Conservation (phyloP, 2,329 filamentous ascomycete species). For the Bertia moriformis region DNA sequence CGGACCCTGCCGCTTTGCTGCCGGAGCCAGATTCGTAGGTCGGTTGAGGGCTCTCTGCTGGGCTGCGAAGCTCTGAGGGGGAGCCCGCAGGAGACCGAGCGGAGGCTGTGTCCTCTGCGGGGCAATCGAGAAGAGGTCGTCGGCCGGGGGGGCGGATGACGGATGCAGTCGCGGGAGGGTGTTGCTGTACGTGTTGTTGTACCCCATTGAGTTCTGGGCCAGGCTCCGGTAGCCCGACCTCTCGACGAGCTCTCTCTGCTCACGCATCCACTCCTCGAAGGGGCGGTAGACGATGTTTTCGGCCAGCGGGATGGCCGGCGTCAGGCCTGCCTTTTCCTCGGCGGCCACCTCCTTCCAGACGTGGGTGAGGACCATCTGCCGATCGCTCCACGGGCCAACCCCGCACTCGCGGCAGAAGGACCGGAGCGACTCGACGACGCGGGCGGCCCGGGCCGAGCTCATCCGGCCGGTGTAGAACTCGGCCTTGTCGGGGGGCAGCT, state of each 20-base stretch:
- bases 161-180: constrained; percentile 3
- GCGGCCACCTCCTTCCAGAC: constrained; percentile 53
- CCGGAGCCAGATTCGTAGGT: constrained; percentile 11
- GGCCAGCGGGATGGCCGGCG: constrained; percentile 45
- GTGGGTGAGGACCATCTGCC: constrained; percentile 32
- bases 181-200: no score
- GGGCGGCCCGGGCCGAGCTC: constrained; percentile 24
- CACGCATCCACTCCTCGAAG: constrained; percentile 43
- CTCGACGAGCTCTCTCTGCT: constrained; percentile 21
- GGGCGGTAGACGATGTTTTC: constrained; percentile 50
- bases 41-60: constrained; percentile 45
- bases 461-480: constrained; percentile 39
- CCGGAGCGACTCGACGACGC: constrained; percentile 35
- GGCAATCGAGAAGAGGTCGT: constrained; percentile 1
- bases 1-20: neutral
- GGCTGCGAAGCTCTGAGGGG: constrained; percentile 51
- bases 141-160: constrained; percentile 5
- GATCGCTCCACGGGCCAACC: constrained; percentile 37
- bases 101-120: constrained; percentile 20
- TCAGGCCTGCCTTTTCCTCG: constrained; percentile 53
- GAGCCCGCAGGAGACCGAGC: constrained; percentile 34
- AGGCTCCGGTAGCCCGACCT: neutral
- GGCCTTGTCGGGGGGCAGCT: constrained; percentile 38
- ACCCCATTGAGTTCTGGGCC: no score
- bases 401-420: constrained; percentile 42